A percentile compares a stretch with the other conserved stretches of the same genome.
Evolutionary conservation across 2,329 filamentous ascomycete genomes (phyloP).

Genomic region (Sarocladium strictum): DNA sequence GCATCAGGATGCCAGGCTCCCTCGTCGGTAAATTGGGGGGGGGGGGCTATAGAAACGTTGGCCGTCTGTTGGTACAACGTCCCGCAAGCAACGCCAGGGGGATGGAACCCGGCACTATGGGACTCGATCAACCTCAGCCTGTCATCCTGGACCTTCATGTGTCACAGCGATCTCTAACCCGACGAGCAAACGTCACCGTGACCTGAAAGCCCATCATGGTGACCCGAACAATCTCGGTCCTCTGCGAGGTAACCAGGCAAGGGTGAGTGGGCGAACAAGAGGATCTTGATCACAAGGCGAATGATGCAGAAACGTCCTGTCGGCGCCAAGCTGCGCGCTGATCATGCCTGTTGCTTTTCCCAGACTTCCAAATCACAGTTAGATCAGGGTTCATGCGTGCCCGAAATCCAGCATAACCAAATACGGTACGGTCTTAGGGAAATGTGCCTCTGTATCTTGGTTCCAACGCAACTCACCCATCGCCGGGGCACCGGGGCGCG

Average conservation of each 20-base stretch:
- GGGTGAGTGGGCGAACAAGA: no score
- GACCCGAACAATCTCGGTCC: conserved; percentile 2
- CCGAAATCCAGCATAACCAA: not conserved
- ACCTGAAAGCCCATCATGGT: not conserved
- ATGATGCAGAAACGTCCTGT: not conserved
- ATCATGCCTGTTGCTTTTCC: not conserved
- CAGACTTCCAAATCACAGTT: not conserved
- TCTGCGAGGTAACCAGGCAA: not conserved
- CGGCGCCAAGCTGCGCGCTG: not conserved
- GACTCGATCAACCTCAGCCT: conserved; percentile 2
- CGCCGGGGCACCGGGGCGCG: conserved; percentile 7
- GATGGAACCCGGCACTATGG: not conserved
- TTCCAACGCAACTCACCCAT: not conserved
- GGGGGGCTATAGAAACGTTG: no score
- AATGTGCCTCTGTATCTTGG: not conserved
- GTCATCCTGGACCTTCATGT: conserved; percentile 2
- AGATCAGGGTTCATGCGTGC: not conserved
- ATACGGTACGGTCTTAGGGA: not conserved
- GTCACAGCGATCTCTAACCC: not conserved
- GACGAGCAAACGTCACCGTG: conserved; percentile 3
- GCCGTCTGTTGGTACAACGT: no score
- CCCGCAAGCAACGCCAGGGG: not conserved
- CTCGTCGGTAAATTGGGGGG: no score
- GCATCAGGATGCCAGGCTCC: no score
- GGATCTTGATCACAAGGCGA: no score